Evolutionary conservation across 2,329 filamentous ascomycete species (phyloP), one percentile per base, ranked within the genome.

Genomic region (Bipolaris gigantea): DNA sequence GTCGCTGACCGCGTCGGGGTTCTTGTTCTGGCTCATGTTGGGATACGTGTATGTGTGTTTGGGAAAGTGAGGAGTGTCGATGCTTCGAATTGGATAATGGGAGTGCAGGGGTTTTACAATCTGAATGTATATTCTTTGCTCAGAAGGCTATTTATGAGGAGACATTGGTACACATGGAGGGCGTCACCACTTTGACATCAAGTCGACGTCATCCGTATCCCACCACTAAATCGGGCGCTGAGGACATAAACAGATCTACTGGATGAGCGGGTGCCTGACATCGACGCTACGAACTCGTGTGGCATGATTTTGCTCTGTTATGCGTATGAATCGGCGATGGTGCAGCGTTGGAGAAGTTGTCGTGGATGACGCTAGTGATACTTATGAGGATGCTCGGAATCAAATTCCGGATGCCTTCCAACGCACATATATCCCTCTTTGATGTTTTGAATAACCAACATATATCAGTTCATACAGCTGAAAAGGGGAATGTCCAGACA

Each of bases 1-100:
- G 59, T 79, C 77, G 62, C 74, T 76, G 55, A 85, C 73, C 25
- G 83, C 79, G 21, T 85, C 77, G 39, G 79, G 67, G 70, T 86
- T 85, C 48, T 59, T 67, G 70, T 86, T 85, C 46, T 61, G 59
- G 50, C 62, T 68, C 60, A 75, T 73, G 45, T 76, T 77, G 81
- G 80, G n/a, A 30, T 59, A 38, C 74, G 56, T 21, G 33, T 30
- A 30, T 36, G 49, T 53, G 34, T 4, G 34, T 5, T 41, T 30
- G 34, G 18, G 18, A 36, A n/a, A 21, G 38, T 38, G 1, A 15
- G n/a, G 19, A 19, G 16, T 30, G 10, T 30, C 1, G 10, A 30
- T 10, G 27, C 11, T n/a, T 15, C 13, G 9, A 11, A 43, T 15
- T 18, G 1, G 3, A 13, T 18, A 6, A 18, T 42, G 11, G 16